These are phyloP conservation scores for Sphagnum tenellum DNA, from an alignment of 225 moss, liverwort and hornwort genomes.

Conservation along the genomic window DNA sequence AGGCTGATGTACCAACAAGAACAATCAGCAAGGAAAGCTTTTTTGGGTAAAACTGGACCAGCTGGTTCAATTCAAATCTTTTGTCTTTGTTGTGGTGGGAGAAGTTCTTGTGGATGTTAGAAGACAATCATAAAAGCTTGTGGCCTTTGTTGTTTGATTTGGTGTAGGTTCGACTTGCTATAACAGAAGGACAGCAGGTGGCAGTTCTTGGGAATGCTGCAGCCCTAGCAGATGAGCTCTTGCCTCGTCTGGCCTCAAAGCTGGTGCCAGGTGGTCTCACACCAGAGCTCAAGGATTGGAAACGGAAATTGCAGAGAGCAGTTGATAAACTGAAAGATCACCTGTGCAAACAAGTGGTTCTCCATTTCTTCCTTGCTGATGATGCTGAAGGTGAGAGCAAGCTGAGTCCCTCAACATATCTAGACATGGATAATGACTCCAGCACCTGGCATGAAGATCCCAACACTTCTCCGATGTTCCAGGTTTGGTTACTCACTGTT, in stretches of 20 bases:
- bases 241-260: constrained; percentile 67
- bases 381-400: constrained; percentile 67
- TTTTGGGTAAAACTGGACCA: too few relatives aligned
- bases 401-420: constrained; percentile 56
- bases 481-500: constrained; percentile 18
- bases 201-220: constrained; percentile 79
- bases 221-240: constrained; percentile 83
- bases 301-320: constrained; percentile 65
- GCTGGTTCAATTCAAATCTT: too few relatives aligned
- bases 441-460: constrained; percentile 62
- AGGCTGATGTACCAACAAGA: too few relatives aligned
- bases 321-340: constrained; percentile 68
- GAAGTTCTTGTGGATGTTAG: too few relatives aligned
- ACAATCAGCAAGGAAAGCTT: too few relatives aligned
- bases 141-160: neutral
- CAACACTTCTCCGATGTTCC: constrained; percentile 74
- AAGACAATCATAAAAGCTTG: too few relatives aligned
- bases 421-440: constrained; percentile 52
- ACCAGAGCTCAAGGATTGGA: constrained; percentile 87
- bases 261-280: constrained; percentile 57
- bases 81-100: too few relatives aligned
- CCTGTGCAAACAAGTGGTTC: constrained; percentile 66
- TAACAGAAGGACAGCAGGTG: constrained; percentile 67
- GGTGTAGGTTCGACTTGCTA: constrained; percentile 56
- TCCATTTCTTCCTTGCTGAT: constrained; percentile 61